Base-by-base conservation (phyloP, 768 basidiomycete species). In the Pleurotus eryngii region DNA sequence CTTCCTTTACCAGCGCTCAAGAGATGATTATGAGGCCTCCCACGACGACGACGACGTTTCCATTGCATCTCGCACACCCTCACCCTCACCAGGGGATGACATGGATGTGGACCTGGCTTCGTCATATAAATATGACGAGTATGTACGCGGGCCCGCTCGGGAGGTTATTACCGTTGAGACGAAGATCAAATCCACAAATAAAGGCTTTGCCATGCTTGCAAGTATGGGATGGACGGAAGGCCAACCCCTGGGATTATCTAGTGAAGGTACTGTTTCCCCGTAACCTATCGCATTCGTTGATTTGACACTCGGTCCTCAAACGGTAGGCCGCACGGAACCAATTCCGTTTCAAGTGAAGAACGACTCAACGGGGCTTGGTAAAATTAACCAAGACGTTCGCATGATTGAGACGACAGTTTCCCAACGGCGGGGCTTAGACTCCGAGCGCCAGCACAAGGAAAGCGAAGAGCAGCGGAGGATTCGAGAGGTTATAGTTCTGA, bases 371-470 rank as follows among this genome's bases (percentile, higher is more conserved):
- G 92, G 92, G 11, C 78, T 94, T 15, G 92, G 92, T 14, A 93
- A 92, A 67, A 77, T 77, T 3, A 87, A 70, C 55, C 89, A 91
- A 67, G 92, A 94, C 68, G 82, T 89, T 42, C 83, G 84, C 40
- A 87, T 92, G 85, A 89, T 92, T 46, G 90, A 92, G 69, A 85
- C 87, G 0, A 92, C 90, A 6, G 91, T 92, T 22, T 87, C 90
- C 6, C 88, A 90, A 63, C 83, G 92, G 27, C 85, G 91, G 9
- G 88, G 74, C 43, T 72, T 94, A 14, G 90, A 92, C 64, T 91
- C 91, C 2, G 92, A 93, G 68, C 81, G 89, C 37, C 88, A 90
- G 67, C 83, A 78, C 50, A 88, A 84, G 66, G 92, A 94, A 70
- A 90, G 83, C 0, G 88, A 85, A 53, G 87, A 89, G 45, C 89